Base-by-base conservation (phyloP, 2,329 filamentous ascomycete species). In the Penicillium concentricum region DNA sequence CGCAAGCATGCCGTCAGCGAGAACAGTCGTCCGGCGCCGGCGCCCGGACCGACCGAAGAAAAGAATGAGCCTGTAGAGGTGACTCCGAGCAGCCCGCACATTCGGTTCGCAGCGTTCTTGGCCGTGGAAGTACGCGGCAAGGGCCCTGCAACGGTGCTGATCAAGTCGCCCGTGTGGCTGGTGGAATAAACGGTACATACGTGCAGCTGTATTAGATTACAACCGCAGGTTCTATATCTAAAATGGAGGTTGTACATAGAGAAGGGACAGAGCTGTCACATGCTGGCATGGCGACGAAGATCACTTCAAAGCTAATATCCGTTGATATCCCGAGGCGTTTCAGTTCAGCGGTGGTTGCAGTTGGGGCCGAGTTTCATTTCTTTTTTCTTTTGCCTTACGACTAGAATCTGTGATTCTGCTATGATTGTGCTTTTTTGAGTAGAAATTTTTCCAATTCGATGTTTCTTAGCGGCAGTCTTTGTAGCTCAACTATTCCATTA, bases 41-140 rank as follows among this genome's bases (percentile, higher is more conserved):
- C 54, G 47, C 44, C n/a, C 58, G 52, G 42, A 16, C 51, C 54
- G 64, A 3, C 18, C 58, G 64, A 64, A 22, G 64, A 61, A 4
- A 71, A 71, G 53, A 55, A 57, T n/a, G 63, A 66, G 13, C 48
- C 51, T 45, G 51, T 56, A 41, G 64, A 51, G 49, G 57, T 38
- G 61, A 62, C 34, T 58, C 65, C 74, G 5, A 86, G 84, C 64
- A 84, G 92, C 55, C 85, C 75, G 6, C 87, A 84, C 63, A 85
- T 93, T 54, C 85, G 90, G 41, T 89, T 92, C 71, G 87, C 90
- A 2, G 88, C 87, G 5, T 93, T 92, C 71, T 74, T 92, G 55
- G 84, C 83, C 18, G 82, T 92, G 32, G 89, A 92, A 74, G 89
- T 93, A 8, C 80, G 88, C 61, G 88, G 89, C 22, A 84, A 89